Conservation (phyloP, 2,329 filamentous ascomycete species). For the Alternaria postmessia region DNA sequence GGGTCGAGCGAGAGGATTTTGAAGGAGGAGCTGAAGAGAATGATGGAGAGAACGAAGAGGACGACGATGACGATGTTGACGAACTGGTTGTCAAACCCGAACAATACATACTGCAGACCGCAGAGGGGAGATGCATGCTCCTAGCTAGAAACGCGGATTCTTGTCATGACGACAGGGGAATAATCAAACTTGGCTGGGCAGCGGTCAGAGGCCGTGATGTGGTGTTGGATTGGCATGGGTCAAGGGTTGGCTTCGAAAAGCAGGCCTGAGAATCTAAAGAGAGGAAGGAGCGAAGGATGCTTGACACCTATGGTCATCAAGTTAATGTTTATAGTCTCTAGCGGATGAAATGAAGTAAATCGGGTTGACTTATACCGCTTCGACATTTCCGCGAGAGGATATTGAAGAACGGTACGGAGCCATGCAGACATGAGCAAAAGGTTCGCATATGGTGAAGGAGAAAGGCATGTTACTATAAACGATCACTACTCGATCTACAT, state of each 20-base stretch:
- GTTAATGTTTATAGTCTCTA: not conserved
- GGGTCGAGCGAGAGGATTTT: slow-evolving; percentile 2
- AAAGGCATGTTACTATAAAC: not conserved
- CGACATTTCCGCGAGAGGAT: not conserved
- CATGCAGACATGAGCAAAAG: not conserved
- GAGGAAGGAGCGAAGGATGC: not conserved
- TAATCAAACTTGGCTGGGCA: slow-evolving; percentile 27
- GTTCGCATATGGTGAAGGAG: not conserved
- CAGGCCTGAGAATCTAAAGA: not conserved
- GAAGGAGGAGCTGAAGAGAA: not conserved
- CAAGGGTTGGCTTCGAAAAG: slow-evolving; percentile 19
- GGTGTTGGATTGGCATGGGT: slow-evolving; percentile 22
- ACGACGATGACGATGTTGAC: slow-evolving; percentile 7
- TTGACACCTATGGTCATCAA: not conserved
- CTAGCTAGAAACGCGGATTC: slow-evolving; percentile 18
- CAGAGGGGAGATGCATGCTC: slow-evolving; percentile 22
- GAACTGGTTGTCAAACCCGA: slow-evolving; percentile 24
- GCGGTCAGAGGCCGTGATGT: slow-evolving; percentile 25
- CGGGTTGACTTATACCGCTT: not conserved
- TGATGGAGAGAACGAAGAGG: not conserved
- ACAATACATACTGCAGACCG: slow-evolving; percentile 25
- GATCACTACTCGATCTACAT: slow-evolving; percentile 1
- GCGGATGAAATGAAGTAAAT: not conserved
- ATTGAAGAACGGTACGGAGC: not conserved
- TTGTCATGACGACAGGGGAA: not conserved